phyloP scores from a whole-genome alignment of 495 filamentous ascomycete species.

The Penicillium cataractarum region DNA sequence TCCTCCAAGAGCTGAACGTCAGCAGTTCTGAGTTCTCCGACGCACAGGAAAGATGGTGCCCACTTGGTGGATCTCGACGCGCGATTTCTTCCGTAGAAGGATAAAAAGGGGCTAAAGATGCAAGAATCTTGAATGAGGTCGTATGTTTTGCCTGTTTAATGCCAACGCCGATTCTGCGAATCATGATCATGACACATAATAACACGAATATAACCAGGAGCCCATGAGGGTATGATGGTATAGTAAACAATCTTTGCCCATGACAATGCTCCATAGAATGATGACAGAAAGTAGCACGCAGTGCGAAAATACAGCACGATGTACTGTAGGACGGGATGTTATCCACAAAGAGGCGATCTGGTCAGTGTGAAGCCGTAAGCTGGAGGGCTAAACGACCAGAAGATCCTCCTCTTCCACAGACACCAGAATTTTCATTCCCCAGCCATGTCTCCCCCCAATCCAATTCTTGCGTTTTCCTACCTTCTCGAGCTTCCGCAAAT shows the following conservation, averaged over 20 bases:
- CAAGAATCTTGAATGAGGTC: not conserved
- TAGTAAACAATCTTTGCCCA: not conserved
- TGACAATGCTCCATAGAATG: not conserved
- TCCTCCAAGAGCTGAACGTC: too few relatives aligned
- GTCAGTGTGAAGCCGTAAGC: not conserved
- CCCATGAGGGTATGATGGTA: not conserved
- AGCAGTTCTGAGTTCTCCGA: too few relatives aligned
- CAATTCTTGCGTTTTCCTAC: constrained; percentile 42
- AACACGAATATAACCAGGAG: not conserved
- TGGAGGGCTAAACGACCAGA: constrained; percentile 1
- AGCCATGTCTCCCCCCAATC: constrained; percentile 37
- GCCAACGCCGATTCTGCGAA: not conserved
- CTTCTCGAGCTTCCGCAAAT: constrained; percentile 34
- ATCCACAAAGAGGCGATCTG: not conserved
- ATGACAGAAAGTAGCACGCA: not conserved
- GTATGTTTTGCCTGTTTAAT: not conserved
- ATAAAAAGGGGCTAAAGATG: not conserved
- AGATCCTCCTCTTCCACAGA: constrained; percentile 30
- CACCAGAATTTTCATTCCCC: constrained; percentile 36
- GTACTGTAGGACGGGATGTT: not conserved
- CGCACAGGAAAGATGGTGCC: not conserved
- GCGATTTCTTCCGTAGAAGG: not conserved
- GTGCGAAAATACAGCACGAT: not conserved
- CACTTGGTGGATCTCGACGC: not conserved
- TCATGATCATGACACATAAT: not conserved